A percentile compares a stretch with the other conserved stretches of the same genome.
phyloP scores from a whole-genome alignment of 1,139 yeast species.

The Zygoascus hellenicus region DNA sequence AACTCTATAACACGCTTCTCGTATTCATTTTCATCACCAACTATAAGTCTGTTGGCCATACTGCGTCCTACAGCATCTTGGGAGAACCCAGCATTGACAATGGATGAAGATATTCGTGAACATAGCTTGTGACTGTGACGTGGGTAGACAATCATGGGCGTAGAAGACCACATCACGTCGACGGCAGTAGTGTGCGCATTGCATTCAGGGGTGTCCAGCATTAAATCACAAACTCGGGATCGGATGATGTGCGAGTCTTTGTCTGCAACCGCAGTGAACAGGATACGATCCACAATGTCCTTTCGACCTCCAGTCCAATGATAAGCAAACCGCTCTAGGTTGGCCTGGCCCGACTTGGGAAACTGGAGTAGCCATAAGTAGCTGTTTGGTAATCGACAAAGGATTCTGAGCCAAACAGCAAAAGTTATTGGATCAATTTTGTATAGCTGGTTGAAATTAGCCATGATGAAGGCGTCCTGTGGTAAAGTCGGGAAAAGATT shows the following conservation, averaged over 20 bases:
- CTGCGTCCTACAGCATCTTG: conserved; percentile 16
- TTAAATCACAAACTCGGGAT: conserved; percentile 31
- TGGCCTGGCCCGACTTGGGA: conserved; percentile 30
- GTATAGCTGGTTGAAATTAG: conserved; percentile 34
- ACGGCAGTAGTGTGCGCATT: conserved; percentile 38
- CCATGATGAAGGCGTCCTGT: conserved; percentile 28
- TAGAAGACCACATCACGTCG: conserved; percentile 34
- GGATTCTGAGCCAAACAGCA: conserved; percentile 29
- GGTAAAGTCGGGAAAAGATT: conserved; percentile 29
- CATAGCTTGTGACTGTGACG: conserved; percentile 32
- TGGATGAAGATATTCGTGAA: conserved; percentile 32
- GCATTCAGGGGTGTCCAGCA: conserved; percentile 35
- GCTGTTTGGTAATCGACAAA: conserved; percentile 27
- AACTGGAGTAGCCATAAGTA: conserved; percentile 34
- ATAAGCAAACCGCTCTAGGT: conserved; percentile 25
- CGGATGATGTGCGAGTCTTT: conserved; percentile 31
- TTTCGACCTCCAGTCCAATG: conserved; percentile 27
- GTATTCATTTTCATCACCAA: conserved; percentile 27
- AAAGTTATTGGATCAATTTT: conserved; percentile 34
- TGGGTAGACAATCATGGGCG: conserved; percentile 33
- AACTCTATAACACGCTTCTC: conserved; percentile 26
- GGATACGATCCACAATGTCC: conserved; percentile 24
- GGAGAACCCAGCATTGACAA: conserved; percentile 27
- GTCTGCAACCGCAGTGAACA: conserved; percentile 34
- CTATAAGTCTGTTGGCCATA: conserved; percentile 24